Evolutionary conservation across 177 flowering plant genomes (phyloP), one percentile per base, ranked within the genome.

Genomic region (Vitis hybrid): DNA sequence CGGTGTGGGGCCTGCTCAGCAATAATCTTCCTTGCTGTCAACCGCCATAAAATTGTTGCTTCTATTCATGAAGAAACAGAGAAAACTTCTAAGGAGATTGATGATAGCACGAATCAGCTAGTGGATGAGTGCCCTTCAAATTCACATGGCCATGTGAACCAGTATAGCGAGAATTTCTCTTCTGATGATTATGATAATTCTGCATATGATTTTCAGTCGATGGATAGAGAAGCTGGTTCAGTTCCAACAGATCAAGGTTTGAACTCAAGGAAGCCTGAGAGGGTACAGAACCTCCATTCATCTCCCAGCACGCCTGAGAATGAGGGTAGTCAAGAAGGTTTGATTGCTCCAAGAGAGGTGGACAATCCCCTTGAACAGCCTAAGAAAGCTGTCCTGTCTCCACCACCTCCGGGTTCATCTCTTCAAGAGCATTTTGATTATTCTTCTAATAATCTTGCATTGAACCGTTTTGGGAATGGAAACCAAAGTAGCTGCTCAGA

Each of bases 1-100:
- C 83, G 73, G 19, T 95, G 99, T 78, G 97, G 95, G 31, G 81
- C 89, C 1, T 95, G 99, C 79, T 87, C 89, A 49, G 73, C 85
- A 6, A 71, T 88, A 55, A 82, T 91, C 55, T 64, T 75, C 22
- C 68, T 84, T 68, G 59, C 73, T 12, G 52, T 83, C 62, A 76
- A 83, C n/a, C 69, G 78, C 19, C 83, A 82, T 75, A 89, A 84
- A 53, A 68, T 88, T 73, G 69, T 80, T 74, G 61, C 82, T 62
- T 79, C 87, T 4, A 69, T 65, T 69, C 63, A 78, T 59, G 59
- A 75, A 62, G 77, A 80, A 64, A 64, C 68, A 61, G 75, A 73
- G 31, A 59, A 67, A 71, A 58, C n/a, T 56, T 12, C 78, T 50
- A 19, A 51, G 1, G 79, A 66, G 38, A 74, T 65, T 62, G 71